Conservation (phyloP, 176 grass and related monocot genomes). For the Bolboschoenus planiculmis region DNA sequence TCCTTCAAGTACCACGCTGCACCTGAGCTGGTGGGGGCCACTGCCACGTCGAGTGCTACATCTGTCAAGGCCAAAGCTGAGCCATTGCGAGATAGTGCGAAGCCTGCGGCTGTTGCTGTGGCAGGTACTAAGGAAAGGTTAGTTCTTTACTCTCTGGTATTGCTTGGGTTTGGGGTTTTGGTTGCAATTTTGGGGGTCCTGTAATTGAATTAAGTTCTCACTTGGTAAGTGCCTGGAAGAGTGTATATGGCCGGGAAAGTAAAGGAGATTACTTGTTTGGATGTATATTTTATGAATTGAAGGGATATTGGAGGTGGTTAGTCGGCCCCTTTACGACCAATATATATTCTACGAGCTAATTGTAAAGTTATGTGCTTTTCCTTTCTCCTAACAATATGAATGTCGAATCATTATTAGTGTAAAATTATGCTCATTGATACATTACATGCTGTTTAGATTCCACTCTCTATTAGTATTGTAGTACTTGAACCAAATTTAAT, state of each 20-base stretch:
- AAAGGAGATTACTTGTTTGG: not conserved
- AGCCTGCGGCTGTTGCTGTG: not conserved
- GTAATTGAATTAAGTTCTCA: not conserved
- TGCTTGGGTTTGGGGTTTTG: not conserved
- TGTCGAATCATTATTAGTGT: not conserved
- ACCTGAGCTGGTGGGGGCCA: not conserved
- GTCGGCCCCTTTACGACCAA: not conserved
- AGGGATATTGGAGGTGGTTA: not conserved
- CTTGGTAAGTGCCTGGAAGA: not conserved
- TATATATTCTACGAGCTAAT: not conserved
- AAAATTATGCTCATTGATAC: not conserved
- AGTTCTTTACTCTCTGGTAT: constrained; percentile 13
- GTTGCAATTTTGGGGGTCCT: not conserved
- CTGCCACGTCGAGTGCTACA: not conserved
- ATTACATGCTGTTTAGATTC: too few species aligned
- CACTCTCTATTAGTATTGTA: not conserved
- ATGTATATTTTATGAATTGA: not conserved
- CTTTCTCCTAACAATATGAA: not conserved
- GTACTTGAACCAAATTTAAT: not conserved
- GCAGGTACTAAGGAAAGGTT: constrained; percentile 35
- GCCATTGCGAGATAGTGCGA: not conserved
- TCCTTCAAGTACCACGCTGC: constrained; percentile 22
- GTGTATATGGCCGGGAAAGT: not conserved
- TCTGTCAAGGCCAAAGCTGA: not conserved
- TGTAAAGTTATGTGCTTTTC: not conserved